Evolutionary conservation across 129 eudicot genomes (phyloP).

Genomic region (Saussurea involucrata): DNA sequence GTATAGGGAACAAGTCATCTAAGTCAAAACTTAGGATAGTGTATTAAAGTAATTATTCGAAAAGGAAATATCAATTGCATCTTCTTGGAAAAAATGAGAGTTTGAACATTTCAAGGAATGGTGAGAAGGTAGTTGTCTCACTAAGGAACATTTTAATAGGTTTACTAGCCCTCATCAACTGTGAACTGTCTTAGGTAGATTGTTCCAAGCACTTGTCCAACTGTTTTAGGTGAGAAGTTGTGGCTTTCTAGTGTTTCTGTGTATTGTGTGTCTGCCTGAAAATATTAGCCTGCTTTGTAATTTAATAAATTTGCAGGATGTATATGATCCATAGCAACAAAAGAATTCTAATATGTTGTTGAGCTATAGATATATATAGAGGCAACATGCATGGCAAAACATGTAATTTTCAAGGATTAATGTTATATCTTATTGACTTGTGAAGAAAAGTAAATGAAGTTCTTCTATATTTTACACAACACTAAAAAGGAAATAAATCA

Average conservation of each 20-base stretch:
- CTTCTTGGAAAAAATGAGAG: not conserved
- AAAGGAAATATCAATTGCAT: not conserved
- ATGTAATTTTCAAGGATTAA: not conserved
- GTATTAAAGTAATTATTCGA: not conserved
- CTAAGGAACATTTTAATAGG: not conserved
- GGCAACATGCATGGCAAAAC: not conserved
- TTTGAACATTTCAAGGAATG: not conserved
- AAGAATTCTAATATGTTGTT: not conserved
- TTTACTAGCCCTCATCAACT: not conserved
- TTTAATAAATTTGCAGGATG: not conserved
- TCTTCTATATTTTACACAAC: no score
- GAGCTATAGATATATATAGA: not conserved
- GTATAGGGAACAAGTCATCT: not conserved
- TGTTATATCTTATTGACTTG: not conserved
- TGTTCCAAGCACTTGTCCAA: not conserved
- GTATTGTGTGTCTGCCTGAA: not conserved
- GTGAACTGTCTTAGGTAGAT: not conserved
- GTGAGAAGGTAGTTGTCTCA: not conserved
- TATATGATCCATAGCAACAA: not conserved
- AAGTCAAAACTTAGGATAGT: not conserved
- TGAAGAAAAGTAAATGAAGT: not conserved
- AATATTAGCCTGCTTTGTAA: not conserved
- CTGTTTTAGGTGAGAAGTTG: not conserved
- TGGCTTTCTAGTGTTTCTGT: not conserved
- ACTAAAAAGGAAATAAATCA: not conserved